These are phyloP conservation scores for Mollisia scopiformis DNA, from an alignment of 2,329 filamentous ascomycete genomes.

Conservation along the genomic window DNA sequence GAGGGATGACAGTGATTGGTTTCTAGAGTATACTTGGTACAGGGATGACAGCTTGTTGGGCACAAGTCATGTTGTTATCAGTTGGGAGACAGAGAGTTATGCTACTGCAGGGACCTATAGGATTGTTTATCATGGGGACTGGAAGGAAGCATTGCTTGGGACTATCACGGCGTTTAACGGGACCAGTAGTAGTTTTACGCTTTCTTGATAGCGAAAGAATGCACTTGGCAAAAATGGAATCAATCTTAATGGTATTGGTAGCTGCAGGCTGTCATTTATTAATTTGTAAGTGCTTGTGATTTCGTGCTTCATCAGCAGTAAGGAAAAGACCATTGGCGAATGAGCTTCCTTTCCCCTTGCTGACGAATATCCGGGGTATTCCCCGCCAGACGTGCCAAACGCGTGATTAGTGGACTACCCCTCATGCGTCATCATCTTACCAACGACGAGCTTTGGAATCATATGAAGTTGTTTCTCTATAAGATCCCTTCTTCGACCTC, in stretches of 20 bases:
- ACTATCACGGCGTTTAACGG: conserved; percentile 70
- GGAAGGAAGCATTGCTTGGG: conserved; percentile 65
- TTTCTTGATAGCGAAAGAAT: background rate
- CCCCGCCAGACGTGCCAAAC: background rate
- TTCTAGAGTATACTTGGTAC: conserved; percentile 78
- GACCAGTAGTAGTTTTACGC: conserved; percentile 46
- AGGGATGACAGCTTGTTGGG: conserved; percentile 70
- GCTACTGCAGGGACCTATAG: conserved; percentile 71
- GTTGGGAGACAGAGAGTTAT: conserved; percentile 73
- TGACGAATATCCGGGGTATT: background rate
- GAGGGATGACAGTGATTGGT: conserved; percentile 80
- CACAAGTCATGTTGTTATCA: conserved; percentile 75
- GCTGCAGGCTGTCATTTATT: too few relatives aligned
- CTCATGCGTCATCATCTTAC: background rate
- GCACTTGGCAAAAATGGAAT: background rate
- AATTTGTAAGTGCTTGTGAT: too few relatives aligned
- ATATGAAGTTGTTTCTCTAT: background rate
- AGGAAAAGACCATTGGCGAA: too few relatives aligned
- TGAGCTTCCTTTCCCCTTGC: too few relatives aligned
- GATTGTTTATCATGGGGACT: conserved; percentile 81
- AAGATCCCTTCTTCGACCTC: background rate
- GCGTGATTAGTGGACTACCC: too few relatives aligned
- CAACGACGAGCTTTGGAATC: too few relatives aligned
- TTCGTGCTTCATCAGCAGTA: too few relatives aligned
- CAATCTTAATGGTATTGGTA: background rate